A percentile compares a stretch with the other conserved stretches of the same genome.
These are phyloP conservation scores for Hericium erinaceus DNA, from an alignment of 768 basidiomycete genomes.

Conservation along the genomic window DNA sequence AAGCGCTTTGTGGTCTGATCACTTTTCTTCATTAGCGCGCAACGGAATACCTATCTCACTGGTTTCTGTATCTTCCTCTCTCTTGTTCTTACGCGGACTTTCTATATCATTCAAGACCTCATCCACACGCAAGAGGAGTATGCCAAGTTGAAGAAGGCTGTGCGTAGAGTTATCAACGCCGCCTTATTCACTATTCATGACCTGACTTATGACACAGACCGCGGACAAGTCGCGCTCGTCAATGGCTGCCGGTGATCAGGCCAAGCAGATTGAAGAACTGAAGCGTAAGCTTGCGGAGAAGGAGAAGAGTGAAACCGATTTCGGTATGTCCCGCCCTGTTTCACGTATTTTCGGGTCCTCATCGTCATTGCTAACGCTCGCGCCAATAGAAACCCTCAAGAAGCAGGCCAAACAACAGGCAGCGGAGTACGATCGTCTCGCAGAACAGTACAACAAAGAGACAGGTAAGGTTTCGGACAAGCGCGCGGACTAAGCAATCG, in stretches of 20 bases:
- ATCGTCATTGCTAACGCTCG: background rate
- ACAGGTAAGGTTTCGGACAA: constrained; percentile 56
- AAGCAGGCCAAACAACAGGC: constrained; percentile 75
- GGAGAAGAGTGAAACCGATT: constrained; percentile 54
- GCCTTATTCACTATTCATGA: background rate
- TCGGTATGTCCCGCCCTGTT: constrained; percentile 33
- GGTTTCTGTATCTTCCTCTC: constrained; percentile 95
- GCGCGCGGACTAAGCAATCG: constrained; percentile 42
- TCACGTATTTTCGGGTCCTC: background rate
- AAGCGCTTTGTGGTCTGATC: background rate
- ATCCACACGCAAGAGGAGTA: constrained; percentile 86
- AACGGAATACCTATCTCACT: constrained; percentile 88
- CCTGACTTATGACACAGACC: constrained; percentile 18
- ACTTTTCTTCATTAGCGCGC: constrained; percentile 41
- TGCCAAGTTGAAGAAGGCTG: constrained; percentile 63
- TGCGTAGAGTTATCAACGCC: constrained; percentile 5
- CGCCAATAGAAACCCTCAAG: constrained; percentile 57
- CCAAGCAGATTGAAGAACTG: constrained; percentile 54
- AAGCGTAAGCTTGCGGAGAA: constrained; percentile 54
- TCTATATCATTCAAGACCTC: constrained; percentile 87
- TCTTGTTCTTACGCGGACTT: constrained; percentile 85
- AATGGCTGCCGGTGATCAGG: constrained; percentile 27
- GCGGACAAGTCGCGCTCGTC: constrained; percentile 24
- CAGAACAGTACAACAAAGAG: constrained; percentile 64
- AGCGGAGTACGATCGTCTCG: constrained; percentile 73